Evolutionary conservation across 352 stramenopile genomes (phyloP).

Genomic region (Pythium folliculosum): DNA sequence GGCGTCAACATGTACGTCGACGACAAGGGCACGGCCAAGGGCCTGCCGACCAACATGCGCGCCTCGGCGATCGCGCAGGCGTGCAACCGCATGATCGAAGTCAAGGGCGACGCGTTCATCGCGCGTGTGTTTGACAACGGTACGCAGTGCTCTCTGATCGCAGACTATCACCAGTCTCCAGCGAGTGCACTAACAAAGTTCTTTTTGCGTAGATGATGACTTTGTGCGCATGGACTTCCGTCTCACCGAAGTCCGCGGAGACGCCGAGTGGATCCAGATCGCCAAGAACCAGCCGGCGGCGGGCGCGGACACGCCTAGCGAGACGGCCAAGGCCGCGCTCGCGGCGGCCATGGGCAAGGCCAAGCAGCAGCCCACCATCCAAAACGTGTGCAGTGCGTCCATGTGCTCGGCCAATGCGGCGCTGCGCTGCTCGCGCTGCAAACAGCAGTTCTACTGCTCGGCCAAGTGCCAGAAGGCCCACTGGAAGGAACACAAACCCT

Average conservation of each 20-base stretch:
- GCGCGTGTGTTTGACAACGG: slow-evolving; percentile 88
- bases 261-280: slow-evolving; percentile 69
- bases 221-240: slow-evolving; percentile 85
- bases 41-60: slow-evolving; percentile 71
- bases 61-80: slow-evolving; percentile 81
- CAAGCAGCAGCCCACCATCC: slow-evolving; percentile 30
- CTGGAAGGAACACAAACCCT: slow-evolving; percentile 82
- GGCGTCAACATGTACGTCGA: slow-evolving; percentile 91
- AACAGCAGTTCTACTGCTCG: slow-evolving; percentile 84
- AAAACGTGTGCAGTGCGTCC: slow-evolving; percentile 65
- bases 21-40: slow-evolving; percentile 89
- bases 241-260: slow-evolving; percentile 58
- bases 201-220: slow-evolving; percentile 56
- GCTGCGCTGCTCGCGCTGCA: slow-evolving; percentile 82
- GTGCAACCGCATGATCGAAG: slow-evolving; percentile 81
- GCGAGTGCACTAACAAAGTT: neutral
- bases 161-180: too few relatives aligned
- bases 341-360: slow-evolving; percentile 34
- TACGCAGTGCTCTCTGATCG: slow-evolving; percentile 23
- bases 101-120: slow-evolving; percentile 87
- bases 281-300: slow-evolving; percentile 53
- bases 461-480: slow-evolving; percentile 81
- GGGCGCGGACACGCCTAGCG: slow-evolving; percentile 31
- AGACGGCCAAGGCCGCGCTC: slow-evolving; percentile 27
- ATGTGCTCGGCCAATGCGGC: slow-evolving; percentile 71